A percentile compares a stretch with the other conserved stretches of the same genome.
These are phyloP conservation scores for Claviceps spartinae DNA, from an alignment of 2,329 filamentous ascomycete genomes.

Conservation along the genomic window DNA sequence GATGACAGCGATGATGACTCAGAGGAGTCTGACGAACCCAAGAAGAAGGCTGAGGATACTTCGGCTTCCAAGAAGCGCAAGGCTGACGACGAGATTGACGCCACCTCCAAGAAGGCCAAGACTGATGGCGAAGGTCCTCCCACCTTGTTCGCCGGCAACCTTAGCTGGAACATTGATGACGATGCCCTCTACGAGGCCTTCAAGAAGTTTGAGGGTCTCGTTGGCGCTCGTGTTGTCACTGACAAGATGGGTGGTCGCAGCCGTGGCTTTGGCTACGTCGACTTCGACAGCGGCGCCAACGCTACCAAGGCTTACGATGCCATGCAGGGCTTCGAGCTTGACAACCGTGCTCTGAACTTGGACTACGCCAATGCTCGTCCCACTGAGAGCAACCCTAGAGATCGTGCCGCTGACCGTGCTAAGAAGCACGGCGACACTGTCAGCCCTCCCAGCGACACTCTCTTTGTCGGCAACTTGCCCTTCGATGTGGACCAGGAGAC, in stretches of 20 bases:
- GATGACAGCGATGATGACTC: constrained; percentile 21
- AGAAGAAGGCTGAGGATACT: constrained; percentile 20
- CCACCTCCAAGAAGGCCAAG: constrained; percentile 55
- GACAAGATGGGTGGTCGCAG: constrained; percentile 71
- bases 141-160: constrained; percentile 80
- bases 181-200: constrained; percentile 70
- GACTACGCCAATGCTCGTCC: constrained; percentile 62
- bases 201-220: constrained; percentile 60
- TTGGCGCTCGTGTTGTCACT: constrained; percentile 65
- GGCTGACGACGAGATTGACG: constrained; percentile 34
- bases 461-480: constrained; percentile 84
- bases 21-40: constrained; percentile 20
- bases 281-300: constrained; percentile 57
- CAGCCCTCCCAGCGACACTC: constrained; percentile 70
- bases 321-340: constrained; percentile 62
- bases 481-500: constrained; percentile 70
- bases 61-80: constrained; percentile 34
- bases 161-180: constrained; percentile 85
- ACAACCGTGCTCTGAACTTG: constrained; percentile 62
- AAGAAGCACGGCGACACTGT: constrained; percentile 63
- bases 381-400: constrained; percentile 35
- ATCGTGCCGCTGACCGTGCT: constrained; percentile 50
- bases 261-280: constrained; percentile 88
- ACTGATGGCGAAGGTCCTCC: constrained; percentile 31
- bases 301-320: constrained; percentile 59